Evolutionary conservation across 352 stramenopile species (phyloP), one percentile per base, ranked within the genome.

Genomic region (Phytophthora cryptogea): DNA sequence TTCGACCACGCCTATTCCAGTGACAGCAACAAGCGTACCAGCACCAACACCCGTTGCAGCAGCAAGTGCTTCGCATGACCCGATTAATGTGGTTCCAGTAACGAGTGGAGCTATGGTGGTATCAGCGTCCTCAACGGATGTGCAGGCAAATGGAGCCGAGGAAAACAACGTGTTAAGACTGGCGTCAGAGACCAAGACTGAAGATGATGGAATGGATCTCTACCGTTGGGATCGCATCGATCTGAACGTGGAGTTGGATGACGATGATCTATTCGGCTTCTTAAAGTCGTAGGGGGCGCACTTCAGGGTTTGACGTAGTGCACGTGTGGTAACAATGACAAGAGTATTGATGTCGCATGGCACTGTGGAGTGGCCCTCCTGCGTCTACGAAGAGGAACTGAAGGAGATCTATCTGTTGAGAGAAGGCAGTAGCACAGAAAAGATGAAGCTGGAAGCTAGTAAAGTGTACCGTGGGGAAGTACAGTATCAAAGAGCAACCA

Each of bases 191-290:
- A 45, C 32, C 20, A 73, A 72, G 40, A 64, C 37, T 30, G 78
- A 88, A 0, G 67, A 80, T 49, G 83, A 92, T 20, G 59, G 75
- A 23, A 59, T 92, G 50, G 83, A 92, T 73, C 64, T 86, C 26
- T 90, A 89, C 53, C 80, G 77, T 20, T 93, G 83, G 83, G 81
- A 92, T 54, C 75, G 80, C 51, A 89, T 94, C 59, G 80, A 93
- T 59, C 65, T 92, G 35, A 88, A 94, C 58, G 84, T 92, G 60
- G 81, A 75, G 56, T 70, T 95, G 54, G 82, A 89, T 68, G 86
- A 94, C 47, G 82, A 93, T 56, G 86, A 95, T 62, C 70, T 95
- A 13, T 95, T 95, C 48, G 76, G 83, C 31, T 95, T 95, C 72
- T 54, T 95, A 28, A 91, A 90, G 66, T 87, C 86, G 46, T 91